Conservation (phyloP, 2,329 filamentous ascomycete genomes). For the Ophiosphaerella narmari region DNA sequence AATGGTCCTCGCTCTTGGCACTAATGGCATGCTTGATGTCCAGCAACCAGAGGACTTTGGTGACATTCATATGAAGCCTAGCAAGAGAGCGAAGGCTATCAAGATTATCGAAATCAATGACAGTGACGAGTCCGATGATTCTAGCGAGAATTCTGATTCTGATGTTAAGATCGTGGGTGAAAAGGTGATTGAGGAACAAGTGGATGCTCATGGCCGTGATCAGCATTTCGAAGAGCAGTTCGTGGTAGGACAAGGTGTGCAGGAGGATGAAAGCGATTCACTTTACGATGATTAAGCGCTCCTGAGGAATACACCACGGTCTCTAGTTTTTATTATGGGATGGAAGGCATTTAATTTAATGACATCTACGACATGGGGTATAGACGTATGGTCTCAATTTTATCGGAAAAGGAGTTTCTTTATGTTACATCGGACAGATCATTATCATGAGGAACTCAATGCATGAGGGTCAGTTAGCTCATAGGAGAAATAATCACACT, state of each 20-base stretch:
- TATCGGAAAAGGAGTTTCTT: no score
- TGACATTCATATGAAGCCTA: slow-evolving; percentile 41
- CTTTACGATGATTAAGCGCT: slow-evolving; percentile 27
- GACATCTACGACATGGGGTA: no score
- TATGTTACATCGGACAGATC: no score
- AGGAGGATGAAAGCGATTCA: slow-evolving; percentile 21
- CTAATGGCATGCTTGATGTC: slow-evolving; percentile 66
- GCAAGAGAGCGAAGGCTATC: slow-evolving; percentile 22
- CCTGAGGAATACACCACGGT: background rate
- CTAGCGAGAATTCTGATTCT: background rate
- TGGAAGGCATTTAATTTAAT: no score
- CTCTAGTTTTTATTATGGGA: background rate
- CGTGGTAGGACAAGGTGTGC: slow-evolving; percentile 15
- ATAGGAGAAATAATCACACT: no score
- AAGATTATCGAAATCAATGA: slow-evolving; percentile 18
- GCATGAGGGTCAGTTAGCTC: no score
- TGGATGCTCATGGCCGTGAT: slow-evolving; percentile 5
- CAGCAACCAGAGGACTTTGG: slow-evolving; percentile 59
- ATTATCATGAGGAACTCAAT: no score
- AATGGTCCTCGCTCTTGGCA: slow-evolving; percentile 50
- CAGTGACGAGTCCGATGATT: slow-evolving; percentile 3
- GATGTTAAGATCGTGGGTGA: background rate
- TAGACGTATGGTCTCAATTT: no score
- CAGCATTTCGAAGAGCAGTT: slow-evolving; percentile 33
- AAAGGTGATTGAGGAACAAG: slow-evolving; percentile 2